phyloP scores from a whole-genome alignment of 805 yeast genomes.

The Ogataea paradorogensis region DNA sequence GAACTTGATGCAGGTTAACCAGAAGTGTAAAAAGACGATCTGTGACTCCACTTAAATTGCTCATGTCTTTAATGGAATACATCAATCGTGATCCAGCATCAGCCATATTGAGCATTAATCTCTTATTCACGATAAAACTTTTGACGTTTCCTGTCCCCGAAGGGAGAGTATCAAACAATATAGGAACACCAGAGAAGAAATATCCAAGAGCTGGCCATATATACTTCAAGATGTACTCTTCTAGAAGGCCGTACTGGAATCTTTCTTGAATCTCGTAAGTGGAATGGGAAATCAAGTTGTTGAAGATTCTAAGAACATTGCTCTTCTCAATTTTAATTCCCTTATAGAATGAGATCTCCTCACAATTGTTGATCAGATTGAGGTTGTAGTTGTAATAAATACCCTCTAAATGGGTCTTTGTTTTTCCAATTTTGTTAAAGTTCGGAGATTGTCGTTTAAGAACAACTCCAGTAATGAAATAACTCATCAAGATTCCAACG shows the following conservation, averaged over 20 bases:
- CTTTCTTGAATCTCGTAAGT: slow-evolving; percentile 48
- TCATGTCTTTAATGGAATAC: slow-evolving; percentile 90
- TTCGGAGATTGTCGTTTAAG: slow-evolving; percentile 77
- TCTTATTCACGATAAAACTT: slow-evolving; percentile 84
- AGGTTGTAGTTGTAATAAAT: slow-evolving; percentile 83
- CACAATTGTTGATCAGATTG: slow-evolving; percentile 82
- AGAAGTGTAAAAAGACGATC: slow-evolving; percentile 77
- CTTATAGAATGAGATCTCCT: slow-evolving; percentile 91
- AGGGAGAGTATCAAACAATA: slow-evolving; percentile 49
- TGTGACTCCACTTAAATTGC: slow-evolving; percentile 88
- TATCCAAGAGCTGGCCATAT: slow-evolving; percentile 97
- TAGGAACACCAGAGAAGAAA: slow-evolving; percentile 85
- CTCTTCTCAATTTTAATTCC: slow-evolving; percentile 77
- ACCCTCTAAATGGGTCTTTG: slow-evolving; percentile 79
- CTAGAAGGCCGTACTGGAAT: slow-evolving; percentile 68
- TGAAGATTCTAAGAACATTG: slow-evolving; percentile 60
- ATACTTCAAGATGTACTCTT: slow-evolving; percentile 83
- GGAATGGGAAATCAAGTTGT: slow-evolving; percentile 41
- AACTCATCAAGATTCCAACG: slow-evolving; percentile 75
- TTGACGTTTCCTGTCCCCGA: slow-evolving; percentile 66
- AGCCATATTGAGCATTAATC: slow-evolving; percentile 85
- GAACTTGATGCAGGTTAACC: slow-evolving; percentile 78
- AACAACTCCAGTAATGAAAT: slow-evolving; percentile 72
- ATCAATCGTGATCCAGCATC: slow-evolving; percentile 94
- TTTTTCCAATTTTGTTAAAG: slow-evolving; percentile 73